Conservation (phyloP, 2,329 filamentous ascomycete genomes). For the Aspergillus brasiliensis region DNA sequence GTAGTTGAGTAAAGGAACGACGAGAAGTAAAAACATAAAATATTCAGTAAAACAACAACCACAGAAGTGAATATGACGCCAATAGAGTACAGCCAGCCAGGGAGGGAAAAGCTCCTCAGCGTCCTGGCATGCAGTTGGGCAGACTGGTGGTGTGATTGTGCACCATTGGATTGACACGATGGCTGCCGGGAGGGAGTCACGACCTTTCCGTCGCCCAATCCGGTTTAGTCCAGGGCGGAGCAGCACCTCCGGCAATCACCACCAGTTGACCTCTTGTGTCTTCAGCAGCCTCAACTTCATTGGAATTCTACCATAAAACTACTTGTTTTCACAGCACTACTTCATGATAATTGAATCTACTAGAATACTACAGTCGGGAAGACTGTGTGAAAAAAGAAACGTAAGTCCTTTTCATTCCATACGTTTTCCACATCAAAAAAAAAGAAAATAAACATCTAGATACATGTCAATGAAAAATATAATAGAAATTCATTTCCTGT, state of each 20-base stretch:
- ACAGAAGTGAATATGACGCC: background rate
- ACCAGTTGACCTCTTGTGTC: background rate
- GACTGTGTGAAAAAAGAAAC: background rate
- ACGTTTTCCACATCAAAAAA: conserved; percentile 9
- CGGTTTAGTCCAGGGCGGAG: conserved; percentile 5
- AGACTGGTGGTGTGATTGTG: conserved; percentile 14
- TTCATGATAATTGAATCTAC: background rate
- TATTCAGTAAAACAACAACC: conserved; percentile 8
- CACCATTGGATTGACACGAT: background rate
- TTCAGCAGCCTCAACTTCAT: too few relatives aligned
- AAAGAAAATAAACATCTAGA: conserved; percentile 20
- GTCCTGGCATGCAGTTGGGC: conserved; percentile 14
- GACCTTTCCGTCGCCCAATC: conserved; percentile 3
- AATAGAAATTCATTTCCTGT: conserved; percentile 6
- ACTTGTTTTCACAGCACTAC: too few relatives aligned
- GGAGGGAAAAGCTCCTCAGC: conserved; percentile 7
- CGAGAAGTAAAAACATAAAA: conserved; percentile 10
- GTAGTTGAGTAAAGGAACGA: conserved; percentile 22
- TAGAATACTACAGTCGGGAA: background rate
- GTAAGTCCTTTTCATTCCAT: conserved; percentile 17
- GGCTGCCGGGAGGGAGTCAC: background rate
- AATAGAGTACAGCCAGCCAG: conserved; percentile 3
- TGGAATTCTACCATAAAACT: too few relatives aligned
- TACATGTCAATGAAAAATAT: conserved; percentile 20
- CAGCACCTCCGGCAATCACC: background rate